A percentile compares a stretch with the other conserved stretches of the same genome.
Conservation (phyloP, 345 rosid genomes). For the Leavenworthia alabamica region DNA sequence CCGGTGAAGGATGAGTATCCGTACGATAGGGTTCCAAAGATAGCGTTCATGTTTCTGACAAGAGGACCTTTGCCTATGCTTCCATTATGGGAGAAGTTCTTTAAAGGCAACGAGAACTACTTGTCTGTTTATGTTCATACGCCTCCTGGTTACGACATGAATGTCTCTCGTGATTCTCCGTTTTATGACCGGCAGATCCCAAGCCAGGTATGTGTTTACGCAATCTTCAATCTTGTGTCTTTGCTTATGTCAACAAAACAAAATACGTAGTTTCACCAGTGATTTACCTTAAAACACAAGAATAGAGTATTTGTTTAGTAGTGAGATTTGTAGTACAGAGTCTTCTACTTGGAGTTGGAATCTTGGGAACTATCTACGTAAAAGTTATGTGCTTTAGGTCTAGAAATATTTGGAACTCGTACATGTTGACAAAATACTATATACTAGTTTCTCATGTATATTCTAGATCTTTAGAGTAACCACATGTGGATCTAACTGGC, state of each 20-base stretch:
- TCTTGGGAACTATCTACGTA: no score
- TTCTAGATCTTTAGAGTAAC: no score
- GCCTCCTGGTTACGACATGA: slow-evolving; percentile 41
- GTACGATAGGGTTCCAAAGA: slow-evolving; percentile 54
- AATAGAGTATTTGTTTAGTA: neutral
- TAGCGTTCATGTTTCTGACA: slow-evolving; percentile 86
- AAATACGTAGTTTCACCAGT: neutral
- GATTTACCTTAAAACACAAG: neutral
- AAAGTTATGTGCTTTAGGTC: no score
- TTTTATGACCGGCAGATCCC: slow-evolving; percentile 69
- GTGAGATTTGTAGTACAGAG: no score
- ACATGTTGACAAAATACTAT: no score
- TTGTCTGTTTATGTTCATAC: slow-evolving; percentile 68
- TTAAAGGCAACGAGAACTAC: slow-evolving; percentile 50
- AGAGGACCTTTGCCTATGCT: slow-evolving; percentile 86
- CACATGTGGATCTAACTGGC: no score
- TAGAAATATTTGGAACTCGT: no score
- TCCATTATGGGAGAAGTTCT: slow-evolving; percentile 90
- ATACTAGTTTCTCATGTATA: no score
- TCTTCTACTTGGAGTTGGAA: no score
- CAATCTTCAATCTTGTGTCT: neutral
- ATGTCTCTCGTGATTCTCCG: slow-evolving; percentile 53
- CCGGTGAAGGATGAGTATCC: slow-evolving; percentile 64
- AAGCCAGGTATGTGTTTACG: slow-evolving; percentile 47
- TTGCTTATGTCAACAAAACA: neutral